These are phyloP conservation scores for Phytophthora pluvialis DNA, from an alignment of 352 stramenopile species.

Conservation along the genomic window DNA sequence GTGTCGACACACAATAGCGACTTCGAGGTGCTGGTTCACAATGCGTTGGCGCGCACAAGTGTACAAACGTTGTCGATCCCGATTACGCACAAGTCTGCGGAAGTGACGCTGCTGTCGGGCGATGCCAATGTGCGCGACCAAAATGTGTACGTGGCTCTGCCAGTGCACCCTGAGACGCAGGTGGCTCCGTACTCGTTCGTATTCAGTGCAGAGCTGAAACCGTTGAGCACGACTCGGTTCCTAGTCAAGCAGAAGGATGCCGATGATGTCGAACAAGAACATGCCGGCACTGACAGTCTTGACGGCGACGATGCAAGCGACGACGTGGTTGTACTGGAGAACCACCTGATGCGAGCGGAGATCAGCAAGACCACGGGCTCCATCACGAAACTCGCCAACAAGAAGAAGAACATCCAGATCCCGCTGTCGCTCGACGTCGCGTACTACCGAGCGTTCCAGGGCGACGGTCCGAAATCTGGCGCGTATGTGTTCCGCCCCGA, in stretches of 20 bases:
- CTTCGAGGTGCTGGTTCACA: slow-evolving; percentile 81
- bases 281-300: background rate
- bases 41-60: slow-evolving; percentile 60
- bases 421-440: slow-evolving; percentile 51
- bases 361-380: slow-evolving; percentile 62
- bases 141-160: slow-evolving; percentile 60
- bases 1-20: slow-evolving; percentile 65
- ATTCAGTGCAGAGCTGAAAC: slow-evolving; percentile 66
- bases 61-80: slow-evolving; percentile 70
- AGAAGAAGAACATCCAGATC: slow-evolving; percentile 70
- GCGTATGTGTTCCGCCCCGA: slow-evolving; percentile 97
- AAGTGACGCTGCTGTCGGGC: slow-evolving; percentile 48
- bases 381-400: slow-evolving; percentile 73
- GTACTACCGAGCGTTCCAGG: slow-evolving; percentile 77
- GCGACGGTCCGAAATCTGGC: slow-evolving; percentile 86
- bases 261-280: background rate
- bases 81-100: slow-evolving; percentile 51
- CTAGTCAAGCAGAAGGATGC: slow-evolving; percentile 51
- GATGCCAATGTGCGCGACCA: slow-evolving; percentile 42
- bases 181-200: slow-evolving; percentile 70
- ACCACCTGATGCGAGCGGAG: slow-evolving; percentile 58
- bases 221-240: slow-evolving; percentile 57
- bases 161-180: slow-evolving; percentile 55
- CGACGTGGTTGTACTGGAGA: slow-evolving; percentile 63
- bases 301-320: slow-evolving; percentile 5